Evolutionary conservation across 2,329 filamentous ascomycete species (phyloP).

Genomic region (Aspergillus costaricaensis): DNA sequence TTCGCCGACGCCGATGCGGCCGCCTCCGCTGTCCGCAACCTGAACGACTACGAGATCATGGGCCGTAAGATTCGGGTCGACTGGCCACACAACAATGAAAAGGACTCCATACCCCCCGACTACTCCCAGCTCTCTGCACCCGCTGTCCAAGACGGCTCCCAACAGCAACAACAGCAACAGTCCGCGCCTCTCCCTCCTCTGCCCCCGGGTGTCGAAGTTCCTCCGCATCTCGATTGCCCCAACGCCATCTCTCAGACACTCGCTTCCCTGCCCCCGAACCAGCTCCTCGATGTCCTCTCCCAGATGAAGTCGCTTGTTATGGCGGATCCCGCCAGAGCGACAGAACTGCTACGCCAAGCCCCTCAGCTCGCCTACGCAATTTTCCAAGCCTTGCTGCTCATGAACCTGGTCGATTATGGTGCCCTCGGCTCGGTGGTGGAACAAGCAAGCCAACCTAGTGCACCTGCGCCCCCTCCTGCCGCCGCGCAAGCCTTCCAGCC

Average conservation of each 20-base stretch:
- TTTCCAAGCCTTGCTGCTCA: constrained; percentile 89
- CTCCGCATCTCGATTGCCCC: constrained; percentile 76
- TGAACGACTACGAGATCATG: constrained; percentile 95
- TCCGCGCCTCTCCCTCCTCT: constrained; percentile 71
- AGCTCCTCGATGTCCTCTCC: constrained; percentile 87
- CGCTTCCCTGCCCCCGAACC: constrained; percentile 78
- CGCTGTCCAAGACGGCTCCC: background rate
- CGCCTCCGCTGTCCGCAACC: constrained; percentile 88
- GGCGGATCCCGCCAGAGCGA: constrained; percentile 78
- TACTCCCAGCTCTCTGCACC: constrained; percentile 31
- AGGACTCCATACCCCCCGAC: constrained; percentile 61
- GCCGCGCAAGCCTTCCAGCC: constrained; percentile 41
- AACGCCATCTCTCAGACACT: constrained; percentile 93
- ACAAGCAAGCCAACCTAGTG: constrained; percentile 49
- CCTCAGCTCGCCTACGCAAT: constrained; percentile 93
- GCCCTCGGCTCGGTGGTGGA: constrained; percentile 82
- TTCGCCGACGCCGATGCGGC: constrained; percentile 91
- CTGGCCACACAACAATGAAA: constrained; percentile 89
- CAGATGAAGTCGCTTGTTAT: constrained; percentile 93
- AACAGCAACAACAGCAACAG: constrained; percentile 17
- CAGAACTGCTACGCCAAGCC: constrained; percentile 81
- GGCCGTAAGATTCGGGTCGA: constrained; percentile 91
- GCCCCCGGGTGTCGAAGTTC: constrained; percentile 80
- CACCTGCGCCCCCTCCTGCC: constrained; percentile 35
- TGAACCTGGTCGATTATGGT: constrained; percentile 86